Percentiles rank a stretch among this genome's conserved stretches.
phyloP scores from a whole-genome alignment of 192 early-diverging fungal species.

The Podila horticola region DNA sequence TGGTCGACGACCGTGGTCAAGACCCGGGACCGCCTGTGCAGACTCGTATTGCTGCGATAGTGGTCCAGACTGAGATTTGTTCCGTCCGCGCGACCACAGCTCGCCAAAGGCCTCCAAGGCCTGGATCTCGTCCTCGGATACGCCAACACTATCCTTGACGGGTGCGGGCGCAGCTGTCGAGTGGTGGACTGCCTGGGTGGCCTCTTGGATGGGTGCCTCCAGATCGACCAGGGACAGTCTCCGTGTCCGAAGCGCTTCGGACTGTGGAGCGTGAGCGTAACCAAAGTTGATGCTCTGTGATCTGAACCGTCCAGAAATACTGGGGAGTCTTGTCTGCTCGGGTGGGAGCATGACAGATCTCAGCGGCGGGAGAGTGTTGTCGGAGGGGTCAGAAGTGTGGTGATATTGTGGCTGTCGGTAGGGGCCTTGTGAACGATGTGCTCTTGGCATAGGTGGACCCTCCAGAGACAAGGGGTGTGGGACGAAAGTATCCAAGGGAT shows the following conservation, averaged over 20 bases:
- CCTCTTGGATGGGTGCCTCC: conserved; percentile 43
- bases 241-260: conserved; percentile 18
- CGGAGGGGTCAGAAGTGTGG: not conserved
- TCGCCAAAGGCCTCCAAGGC: conserved; percentile 49
- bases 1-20: conserved; percentile 30
- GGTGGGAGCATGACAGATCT: conserved; percentile 15
- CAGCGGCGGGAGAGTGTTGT: conserved; percentile 32
- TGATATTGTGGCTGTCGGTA: not conserved
- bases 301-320: conserved; percentile 15
- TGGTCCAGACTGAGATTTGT: not conserved
- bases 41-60: conserved; percentile 6
- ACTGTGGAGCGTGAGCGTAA: not conserved
- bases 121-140: conserved; percentile 44
- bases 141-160: conserved; percentile 23
- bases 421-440: too few species aligned
- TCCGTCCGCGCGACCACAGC: conserved; percentile 48
- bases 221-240: conserved; percentile 43
- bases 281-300: conserved; percentile 30
- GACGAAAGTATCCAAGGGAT: not conserved
- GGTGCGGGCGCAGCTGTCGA: not conserved
- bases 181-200: conserved; percentile 18
- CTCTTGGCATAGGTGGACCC: too few species aligned
- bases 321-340: conserved; percentile 26
- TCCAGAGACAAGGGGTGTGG: not conserved
- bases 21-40: conserved; percentile 6